phyloP scores from a whole-genome alignment of 352 stramenopile species.

The Phytophthora sp. region DNA sequence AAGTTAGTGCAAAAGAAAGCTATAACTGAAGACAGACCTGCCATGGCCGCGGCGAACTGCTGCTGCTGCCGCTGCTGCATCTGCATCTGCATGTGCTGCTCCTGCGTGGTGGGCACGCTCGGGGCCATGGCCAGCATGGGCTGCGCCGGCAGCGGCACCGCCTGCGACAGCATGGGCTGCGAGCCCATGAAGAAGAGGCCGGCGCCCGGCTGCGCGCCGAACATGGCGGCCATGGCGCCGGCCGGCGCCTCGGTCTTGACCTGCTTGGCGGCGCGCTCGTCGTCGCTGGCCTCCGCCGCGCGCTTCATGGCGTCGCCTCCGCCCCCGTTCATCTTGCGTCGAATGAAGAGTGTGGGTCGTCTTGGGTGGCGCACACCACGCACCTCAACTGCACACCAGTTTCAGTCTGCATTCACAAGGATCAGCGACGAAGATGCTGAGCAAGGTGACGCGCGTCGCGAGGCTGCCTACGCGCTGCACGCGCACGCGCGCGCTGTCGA shows the following conservation, averaged over 20 bases:
- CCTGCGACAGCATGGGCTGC: constrained; percentile 39
- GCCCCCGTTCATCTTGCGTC: constrained; percentile 25
- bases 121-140: constrained; percentile 30
- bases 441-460: background rate
- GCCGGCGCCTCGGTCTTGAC: constrained; percentile 39
- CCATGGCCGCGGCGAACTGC: constrained; percentile 39
- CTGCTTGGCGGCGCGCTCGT: constrained; percentile 41
- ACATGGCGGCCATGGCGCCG: constrained; percentile 40
- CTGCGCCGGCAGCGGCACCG: constrained; percentile 26
- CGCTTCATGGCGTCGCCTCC: constrained; percentile 29
- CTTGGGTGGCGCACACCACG: constrained; percentile 13
- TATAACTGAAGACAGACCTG: constrained; percentile 13
- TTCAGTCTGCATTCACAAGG: no score
- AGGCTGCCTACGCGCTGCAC: constrained; percentile 13
- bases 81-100: constrained; percentile 40
- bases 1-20: constrained; percentile 2
- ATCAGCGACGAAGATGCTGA: constrained; percentile 40
- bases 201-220: constrained; percentile 18
- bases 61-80: constrained; percentile 46
- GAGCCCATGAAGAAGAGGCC: constrained; percentile 36
- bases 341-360: constrained; percentile 8
- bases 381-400: no score
- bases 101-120: constrained; percentile 29
- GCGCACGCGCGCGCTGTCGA: constrained; percentile 54
- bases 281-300: constrained; percentile 14